Conservation (phyloP, 305 asterid species). For the Fraxinus albicans region DNA sequence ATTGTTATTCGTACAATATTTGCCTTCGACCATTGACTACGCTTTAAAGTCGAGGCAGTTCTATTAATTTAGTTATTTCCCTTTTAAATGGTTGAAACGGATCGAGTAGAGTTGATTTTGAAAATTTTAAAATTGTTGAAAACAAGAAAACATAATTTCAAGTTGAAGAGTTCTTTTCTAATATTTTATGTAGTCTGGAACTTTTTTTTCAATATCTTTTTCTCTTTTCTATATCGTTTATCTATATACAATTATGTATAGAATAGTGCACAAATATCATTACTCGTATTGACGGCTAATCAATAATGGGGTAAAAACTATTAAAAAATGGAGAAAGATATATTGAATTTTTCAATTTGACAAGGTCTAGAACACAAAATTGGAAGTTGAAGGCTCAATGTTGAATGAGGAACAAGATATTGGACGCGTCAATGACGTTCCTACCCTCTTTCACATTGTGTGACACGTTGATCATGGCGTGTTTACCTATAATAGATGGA, state of each 20-base stretch:
- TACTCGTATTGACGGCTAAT: background rate
- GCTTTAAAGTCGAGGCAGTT: background rate
- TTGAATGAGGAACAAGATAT: background rate
- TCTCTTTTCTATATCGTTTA: background rate
- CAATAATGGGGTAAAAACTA: background rate
- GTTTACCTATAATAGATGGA: background rate
- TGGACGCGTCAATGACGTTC: background rate
- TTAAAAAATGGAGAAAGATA: background rate
- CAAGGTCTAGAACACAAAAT: background rate
- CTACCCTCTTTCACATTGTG: background rate
- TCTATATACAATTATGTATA: background rate
- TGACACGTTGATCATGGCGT: background rate
- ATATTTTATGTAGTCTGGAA: no score
- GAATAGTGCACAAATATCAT: background rate
- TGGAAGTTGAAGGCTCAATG: slow-evolving; percentile 3
- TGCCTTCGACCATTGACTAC: background rate
- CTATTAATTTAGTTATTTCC: background rate
- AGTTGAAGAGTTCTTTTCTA: background rate
- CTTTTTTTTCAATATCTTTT: no score
- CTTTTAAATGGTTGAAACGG: background rate
- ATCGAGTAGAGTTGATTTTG: background rate
- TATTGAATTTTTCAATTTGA: background rate
- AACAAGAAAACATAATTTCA: background rate
- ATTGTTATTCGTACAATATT: background rate
- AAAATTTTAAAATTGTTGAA: background rate